Conservation (phyloP, 2,329 filamentous ascomycete species). For the Arthrobotrys iridis region DNA sequence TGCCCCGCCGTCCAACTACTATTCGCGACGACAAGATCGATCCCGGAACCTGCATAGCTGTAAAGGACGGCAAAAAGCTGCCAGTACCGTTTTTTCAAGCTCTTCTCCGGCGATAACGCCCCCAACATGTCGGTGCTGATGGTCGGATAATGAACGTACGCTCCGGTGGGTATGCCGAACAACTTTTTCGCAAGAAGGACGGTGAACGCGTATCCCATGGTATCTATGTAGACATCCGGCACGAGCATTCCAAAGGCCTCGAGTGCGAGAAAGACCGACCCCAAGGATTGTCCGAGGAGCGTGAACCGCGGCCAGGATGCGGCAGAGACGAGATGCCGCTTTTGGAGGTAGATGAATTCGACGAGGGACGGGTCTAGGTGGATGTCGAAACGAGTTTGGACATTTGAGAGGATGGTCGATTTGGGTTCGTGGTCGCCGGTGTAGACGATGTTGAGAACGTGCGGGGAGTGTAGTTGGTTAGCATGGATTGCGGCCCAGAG, state of each 20-base stretch:
- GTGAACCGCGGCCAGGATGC: conserved; percentile 93
- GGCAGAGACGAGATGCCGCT: conserved; percentile 83
- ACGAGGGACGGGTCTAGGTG: conserved; percentile 82
- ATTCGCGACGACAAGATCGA: conserved; percentile 98
- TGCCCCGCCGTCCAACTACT: conserved; percentile 92
- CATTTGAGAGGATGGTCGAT: conserved; percentile 77
- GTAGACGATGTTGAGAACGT: conserved; percentile 89
- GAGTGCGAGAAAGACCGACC: conserved; percentile 85
- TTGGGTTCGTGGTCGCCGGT: conserved; percentile 95
- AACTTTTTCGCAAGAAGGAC: conserved; percentile 83
- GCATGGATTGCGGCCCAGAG: conserved; percentile 95
- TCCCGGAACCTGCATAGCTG: conserved; percentile 79
- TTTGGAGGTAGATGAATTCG: conserved; percentile 89
- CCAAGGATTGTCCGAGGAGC: conserved; percentile 89
- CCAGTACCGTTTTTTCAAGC: conserved; percentile 87
- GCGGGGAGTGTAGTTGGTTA: conserved; percentile 87
- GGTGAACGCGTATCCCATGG: conserved; percentile 96
- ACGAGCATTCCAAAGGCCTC: conserved; percentile 92
- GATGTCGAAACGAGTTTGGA: conserved; percentile 92
- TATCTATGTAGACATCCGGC: conserved; percentile 94
- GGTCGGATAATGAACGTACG: conserved; percentile 97
- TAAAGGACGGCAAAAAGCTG: conserved; percentile 83
- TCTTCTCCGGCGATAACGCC: conserved; percentile 86
- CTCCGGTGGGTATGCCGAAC: conserved; percentile 86
- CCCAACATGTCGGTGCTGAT: conserved; percentile 98